Conservation (phyloP, 192 early-diverging fungal genomes). For the Nowakowskiella sp. region DNA sequence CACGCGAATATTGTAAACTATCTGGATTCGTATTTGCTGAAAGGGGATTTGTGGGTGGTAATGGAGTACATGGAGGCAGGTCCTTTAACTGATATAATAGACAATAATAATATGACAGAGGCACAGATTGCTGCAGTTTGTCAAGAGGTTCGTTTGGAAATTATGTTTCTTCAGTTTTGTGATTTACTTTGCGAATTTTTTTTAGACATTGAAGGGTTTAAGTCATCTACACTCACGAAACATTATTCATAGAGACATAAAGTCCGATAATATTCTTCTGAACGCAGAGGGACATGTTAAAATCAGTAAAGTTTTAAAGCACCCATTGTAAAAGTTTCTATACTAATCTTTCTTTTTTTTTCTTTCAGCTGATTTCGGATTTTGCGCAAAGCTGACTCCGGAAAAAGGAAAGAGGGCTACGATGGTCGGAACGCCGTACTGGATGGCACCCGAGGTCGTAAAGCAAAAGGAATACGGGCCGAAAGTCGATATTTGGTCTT, state of each 20-base stretch:
- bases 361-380: slow-evolving; percentile 88
- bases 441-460: slow-evolving; percentile 75
- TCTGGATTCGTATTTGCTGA: slow-evolving; percentile 82
- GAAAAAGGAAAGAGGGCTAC: slow-evolving; percentile 69
- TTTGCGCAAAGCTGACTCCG: slow-evolving; percentile 73
- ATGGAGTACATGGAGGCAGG: slow-evolving; percentile 99
- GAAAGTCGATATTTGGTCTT: slow-evolving; percentile 80
- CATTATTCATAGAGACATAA: slow-evolving; percentile 90
- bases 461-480: slow-evolving; percentile 69
- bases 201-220: slow-evolving; percentile 68
- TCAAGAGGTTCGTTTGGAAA: slow-evolving; percentile 42
- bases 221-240: slow-evolving; percentile 69
- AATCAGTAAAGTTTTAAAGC: background rate
- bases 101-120: slow-evolving; percentile 80
- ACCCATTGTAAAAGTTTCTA: background rate
- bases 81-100: slow-evolving; percentile 91
- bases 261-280: slow-evolving; percentile 67
- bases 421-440: slow-evolving; percentile 85
- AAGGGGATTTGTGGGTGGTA: slow-evolving; percentile 90
- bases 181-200: no score
- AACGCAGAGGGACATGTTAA: slow-evolving; percentile 19
- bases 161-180: no score
- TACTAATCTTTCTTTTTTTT: background rate
- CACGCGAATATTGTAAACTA: slow-evolving; percentile 98
- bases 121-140: slow-evolving; percentile 77